Base-by-base conservation (phyloP, 768 basidiomycete genomes). In the Phlebiopsis flavidoalba region DNA sequence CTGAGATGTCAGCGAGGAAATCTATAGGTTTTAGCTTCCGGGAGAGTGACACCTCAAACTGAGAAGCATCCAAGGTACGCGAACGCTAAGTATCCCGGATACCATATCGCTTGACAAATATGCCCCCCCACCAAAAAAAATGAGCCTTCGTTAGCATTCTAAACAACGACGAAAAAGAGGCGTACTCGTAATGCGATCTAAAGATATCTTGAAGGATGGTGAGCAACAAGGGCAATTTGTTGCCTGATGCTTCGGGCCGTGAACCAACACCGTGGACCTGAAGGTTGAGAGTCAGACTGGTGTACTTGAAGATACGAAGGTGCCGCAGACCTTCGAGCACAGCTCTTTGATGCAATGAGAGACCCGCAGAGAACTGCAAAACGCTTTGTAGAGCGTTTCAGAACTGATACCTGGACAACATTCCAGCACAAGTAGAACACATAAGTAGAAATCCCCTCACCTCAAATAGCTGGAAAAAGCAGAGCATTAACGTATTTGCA, bases 251-350 rank as follows among this genome's bases (percentile, higher is more conserved):
- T 11, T 81, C 80, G 5, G 86, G n/a, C n/a, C 79, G 58, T 87
- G 78, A n/a, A 0, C 88, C 88, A n/a, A 89, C 87, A 5, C 88
- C 88, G 61, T 86, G 81, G n/a, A 36, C 86, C 87, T 85, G 62
- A 26, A 19, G n/a, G 17, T 43, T 47, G 0, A n/a, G 14, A n/a
- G 10, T 14, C 21, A 48, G 26, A 31, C 26, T 31, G 26, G 26
- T 6, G 3, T 31, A 6, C 2, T 36, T 8, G 57, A 10, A 2
- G 40, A 15, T 14, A 3, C 7, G 10, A 49, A n/a, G 33, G n/a
- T n/a, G 24, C 17, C 8, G 4, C 40, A 10, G 10, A 85, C 87
- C 87, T 79, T 89, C 84, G 6, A 90, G 73, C 3, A 85, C 80
- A 15, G 87, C 87, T 63, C 87, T 76, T n/a, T 7, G 87, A 87